phyloP scores from a whole-genome alignment of 345 rosid species.

The Combretum micranthum region DNA sequence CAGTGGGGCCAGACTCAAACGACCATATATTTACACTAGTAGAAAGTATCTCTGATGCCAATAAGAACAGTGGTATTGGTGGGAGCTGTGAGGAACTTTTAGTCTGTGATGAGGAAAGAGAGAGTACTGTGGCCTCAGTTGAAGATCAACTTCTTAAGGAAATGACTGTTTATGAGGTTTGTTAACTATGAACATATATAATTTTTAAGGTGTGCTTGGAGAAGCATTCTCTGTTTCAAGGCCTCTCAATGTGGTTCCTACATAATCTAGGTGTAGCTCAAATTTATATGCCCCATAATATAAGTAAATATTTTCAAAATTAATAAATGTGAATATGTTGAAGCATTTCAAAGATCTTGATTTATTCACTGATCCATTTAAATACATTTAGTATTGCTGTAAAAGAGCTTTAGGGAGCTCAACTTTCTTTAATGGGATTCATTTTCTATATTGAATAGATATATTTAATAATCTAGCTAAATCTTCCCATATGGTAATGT shows the following conservation, averaged over 20 bases:
- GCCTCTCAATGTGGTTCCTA: no score
- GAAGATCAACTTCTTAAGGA: slow-evolving; percentile 88
- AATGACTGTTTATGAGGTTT: slow-evolving; percentile 87
- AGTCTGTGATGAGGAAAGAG: slow-evolving; percentile 77
- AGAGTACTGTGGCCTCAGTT: slow-evolving; percentile 63
- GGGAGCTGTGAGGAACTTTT: slow-evolving; percentile 52
- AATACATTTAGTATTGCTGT: no score
- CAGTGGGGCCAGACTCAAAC: slow-evolving; percentile 39
- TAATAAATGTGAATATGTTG: no score
- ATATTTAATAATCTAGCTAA: not conserved
- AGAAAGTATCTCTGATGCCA: slow-evolving; percentile 54
- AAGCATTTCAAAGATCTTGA: no score
- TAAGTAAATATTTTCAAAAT: no score
- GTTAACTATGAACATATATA: slow-evolving; percentile 9
- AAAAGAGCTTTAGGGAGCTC: not conserved
- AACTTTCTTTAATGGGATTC: not conserved
- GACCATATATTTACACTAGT: slow-evolving; percentile 52
- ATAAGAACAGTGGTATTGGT: slow-evolving; percentile 40
- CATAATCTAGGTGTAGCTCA: no score
- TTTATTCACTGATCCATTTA: no score
- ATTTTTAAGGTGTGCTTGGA: no score
- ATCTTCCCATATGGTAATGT: no score
- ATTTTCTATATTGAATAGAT: not conserved
- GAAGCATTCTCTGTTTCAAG: no score
- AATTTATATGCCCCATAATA: no score